phyloP scores from a whole-genome alignment of 345 rosid genomes.

The Eucalyptus coolabah region DNA sequence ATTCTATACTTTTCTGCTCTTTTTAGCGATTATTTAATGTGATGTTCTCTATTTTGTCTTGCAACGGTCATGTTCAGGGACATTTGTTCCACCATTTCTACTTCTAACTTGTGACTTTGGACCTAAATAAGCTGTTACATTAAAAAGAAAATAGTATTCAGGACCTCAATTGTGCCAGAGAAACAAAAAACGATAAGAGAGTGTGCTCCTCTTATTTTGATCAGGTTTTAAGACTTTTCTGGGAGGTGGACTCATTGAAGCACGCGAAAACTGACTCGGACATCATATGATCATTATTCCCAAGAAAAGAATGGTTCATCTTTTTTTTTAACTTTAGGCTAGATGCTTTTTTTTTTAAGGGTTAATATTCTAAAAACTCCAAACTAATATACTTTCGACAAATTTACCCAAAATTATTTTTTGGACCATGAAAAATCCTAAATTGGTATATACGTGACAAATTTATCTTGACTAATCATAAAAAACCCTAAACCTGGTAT shows the following conservation, averaged over 20 bases:
- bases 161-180: neutral
- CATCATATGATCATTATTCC: neutral
- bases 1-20: neutral
- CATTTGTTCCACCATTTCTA: neutral
- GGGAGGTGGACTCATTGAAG: neutral
- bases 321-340: neutral
- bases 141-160: neutral
- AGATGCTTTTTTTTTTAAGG: neutral
- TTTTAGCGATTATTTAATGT: neutral
- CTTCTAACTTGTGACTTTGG: neutral
- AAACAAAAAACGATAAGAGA: neutral
- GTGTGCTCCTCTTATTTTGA: neutral
- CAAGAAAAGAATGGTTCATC: neutral
- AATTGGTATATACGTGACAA: fast-evolving
- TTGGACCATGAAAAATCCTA: too few relatives aligned
- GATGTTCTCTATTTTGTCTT: neutral
- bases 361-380: too few relatives aligned
- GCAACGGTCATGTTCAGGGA: neutral
- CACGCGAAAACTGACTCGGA: neutral
- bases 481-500: fast-evolving
- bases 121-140: neutral
- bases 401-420: fast-evolving
- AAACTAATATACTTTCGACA: fast-evolving
- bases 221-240: neutral
- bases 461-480: too few relatives aligned